phyloP scores from a whole-genome alignment of 2,329 filamentous ascomycete species.

The Colletotrichum plurivorum region DNA sequence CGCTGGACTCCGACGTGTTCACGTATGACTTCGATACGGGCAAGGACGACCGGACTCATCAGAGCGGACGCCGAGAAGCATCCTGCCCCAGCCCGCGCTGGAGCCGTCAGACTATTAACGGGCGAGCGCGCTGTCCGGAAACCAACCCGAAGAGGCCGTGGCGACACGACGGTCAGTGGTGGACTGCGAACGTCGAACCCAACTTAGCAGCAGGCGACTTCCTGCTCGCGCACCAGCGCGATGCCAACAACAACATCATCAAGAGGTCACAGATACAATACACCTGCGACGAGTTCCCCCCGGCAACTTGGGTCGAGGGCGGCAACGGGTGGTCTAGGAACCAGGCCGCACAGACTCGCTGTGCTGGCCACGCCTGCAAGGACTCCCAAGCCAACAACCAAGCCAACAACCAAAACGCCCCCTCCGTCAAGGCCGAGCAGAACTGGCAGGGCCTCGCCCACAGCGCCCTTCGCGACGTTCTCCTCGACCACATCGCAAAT shows the following conservation, averaged over 20 bases:
- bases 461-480: no score
- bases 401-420: no score
- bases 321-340: no score
- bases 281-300: not conserved
- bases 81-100: no score
- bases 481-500: no score
- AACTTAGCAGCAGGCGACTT: constrained; percentile 5
- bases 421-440: not conserved
- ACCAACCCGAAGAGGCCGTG: not conserved
- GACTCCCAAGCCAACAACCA: no score
- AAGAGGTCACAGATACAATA: not conserved
- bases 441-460: no score
- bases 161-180: not conserved
- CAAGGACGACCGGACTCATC: constrained; percentile 5
- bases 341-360: not conserved
- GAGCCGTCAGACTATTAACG: no score
- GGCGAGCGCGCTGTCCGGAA: constrained; percentile 20
- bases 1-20: constrained; percentile 2
- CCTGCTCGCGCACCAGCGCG: constrained; percentile 43
- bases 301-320: not conserved
- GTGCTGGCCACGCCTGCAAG: not conserved
- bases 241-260: not conserved
- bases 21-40: constrained; percentile 25
- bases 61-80: not conserved
- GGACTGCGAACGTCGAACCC: constrained; percentile 17